Evolutionary conservation across 768 basidiomycete species (phyloP).

Genomic region (Russula lepida): DNA sequence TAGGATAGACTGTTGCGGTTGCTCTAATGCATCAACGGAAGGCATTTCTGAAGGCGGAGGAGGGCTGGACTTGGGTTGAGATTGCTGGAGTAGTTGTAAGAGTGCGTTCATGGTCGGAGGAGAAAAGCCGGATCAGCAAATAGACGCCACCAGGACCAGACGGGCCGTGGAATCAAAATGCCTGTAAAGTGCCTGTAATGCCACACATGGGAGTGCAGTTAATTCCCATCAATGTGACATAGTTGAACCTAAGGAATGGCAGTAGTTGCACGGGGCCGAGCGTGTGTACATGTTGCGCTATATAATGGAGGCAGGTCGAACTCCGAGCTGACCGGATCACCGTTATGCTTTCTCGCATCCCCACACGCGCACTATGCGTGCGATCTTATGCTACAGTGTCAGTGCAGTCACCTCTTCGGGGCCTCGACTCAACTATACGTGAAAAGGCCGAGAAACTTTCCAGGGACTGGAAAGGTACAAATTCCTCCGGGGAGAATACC

Average conservation of each 20-base stretch:
- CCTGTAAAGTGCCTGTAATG: no score
- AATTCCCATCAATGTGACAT: not conserved
- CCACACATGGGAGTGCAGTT: no score
- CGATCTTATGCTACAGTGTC: constrained; percentile 25
- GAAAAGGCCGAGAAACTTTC: constrained; percentile 63
- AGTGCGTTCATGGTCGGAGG: constrained; percentile 3
- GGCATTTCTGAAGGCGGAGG: not conserved
- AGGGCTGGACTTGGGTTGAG: not conserved
- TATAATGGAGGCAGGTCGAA: not conserved
- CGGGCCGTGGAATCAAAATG: not conserved
- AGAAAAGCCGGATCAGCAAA: not conserved
- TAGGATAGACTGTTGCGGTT: not conserved
- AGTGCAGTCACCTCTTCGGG: constrained; percentile 29
- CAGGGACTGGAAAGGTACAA: constrained; percentile 79
- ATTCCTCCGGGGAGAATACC: constrained; percentile 73
- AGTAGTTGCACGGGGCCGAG: not conserved
- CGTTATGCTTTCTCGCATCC: constrained; percentile 5
- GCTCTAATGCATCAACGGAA: not conserved
- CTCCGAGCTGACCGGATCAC: not conserved
- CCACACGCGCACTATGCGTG: constrained; percentile 13
- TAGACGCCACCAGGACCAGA: not conserved
- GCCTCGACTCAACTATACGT: constrained; percentile 47
- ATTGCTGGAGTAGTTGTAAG: constrained; percentile 5
- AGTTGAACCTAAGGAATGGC: not conserved
- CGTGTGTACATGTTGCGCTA: not conserved